Base-by-base conservation (phyloP, 495 filamentous ascomycete species). In the Podospora didyma region DNA sequence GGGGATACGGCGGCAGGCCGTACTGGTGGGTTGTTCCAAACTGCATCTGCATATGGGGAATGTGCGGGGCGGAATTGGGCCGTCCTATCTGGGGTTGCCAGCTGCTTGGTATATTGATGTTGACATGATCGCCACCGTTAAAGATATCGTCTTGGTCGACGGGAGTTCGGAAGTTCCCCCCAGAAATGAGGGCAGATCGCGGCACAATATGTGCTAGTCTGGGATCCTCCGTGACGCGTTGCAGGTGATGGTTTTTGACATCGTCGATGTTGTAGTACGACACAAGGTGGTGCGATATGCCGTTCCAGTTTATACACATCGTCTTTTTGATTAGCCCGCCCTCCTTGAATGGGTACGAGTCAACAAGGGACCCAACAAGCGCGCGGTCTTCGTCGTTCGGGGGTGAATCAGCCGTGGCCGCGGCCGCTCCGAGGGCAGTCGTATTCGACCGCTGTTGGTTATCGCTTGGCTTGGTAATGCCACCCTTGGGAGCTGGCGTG, bases 311-410 rank as follows among this genome's bases (percentile, higher is more conserved):
- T 23, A 96, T 81, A 54, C 85, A 90, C 66, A 96, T 89, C 0
- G 92, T 96, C 78, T 96, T 96, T 75, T 97, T 97, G 24, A 96
- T 83, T 54, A 96, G 69, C 0, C 92, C 92, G 2, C 85, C 82
- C 42, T 85, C 79, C 72, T 91, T 93, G 79, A 96, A 96, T 21
- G 83, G 85, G 67, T 96, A 96, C 0, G 87, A 90, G 69, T 96
- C 90, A 2, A 89, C 79, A 23, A 96, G 77, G 7, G 90, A 96
- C 26, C 92, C 92, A 35, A 94, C 82, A 54, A 91, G 75, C 3
- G 81, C 77, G 19, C 92, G 81, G 53, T 92, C 86, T 1, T 69
- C 42, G 31, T 42, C 14, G 39, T 14, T 16, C 39, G n/a, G 39
- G 39, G n/a, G n/a, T n/a, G n/a, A n/a, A n/a, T n/a, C n/a, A n/a